Base-by-base conservation (phyloP, 768 basidiomycete genomes). In the Termitomyces sp. region DNA sequence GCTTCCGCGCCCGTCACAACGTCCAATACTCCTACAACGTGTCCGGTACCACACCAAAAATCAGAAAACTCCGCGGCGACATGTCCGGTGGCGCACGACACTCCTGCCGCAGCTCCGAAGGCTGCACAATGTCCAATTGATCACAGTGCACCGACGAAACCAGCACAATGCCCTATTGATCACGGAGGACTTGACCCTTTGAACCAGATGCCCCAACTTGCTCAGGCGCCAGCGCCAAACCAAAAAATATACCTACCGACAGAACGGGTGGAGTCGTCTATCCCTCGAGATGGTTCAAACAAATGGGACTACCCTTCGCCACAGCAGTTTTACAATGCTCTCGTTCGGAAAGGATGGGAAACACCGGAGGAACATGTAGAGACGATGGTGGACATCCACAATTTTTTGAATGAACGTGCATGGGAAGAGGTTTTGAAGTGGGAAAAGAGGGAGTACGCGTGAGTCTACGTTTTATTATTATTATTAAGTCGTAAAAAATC, bases 321-420 rank as follows among this genome's bases (percentile, higher is more conserved):
- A 10, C 96, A 98, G 71, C 95, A 98, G 70, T 98, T 98, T 68
- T 95, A 98, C 71, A 98, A 98, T 71, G 96, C 96, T 0, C 80
- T 99, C 14, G 92, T 92, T 10, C 77, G 94, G 60, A 99, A 99
- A 69, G 97, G 97, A 2, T 94, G 91, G 90, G 94, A 96, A 72
- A 96, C 97, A 2, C 94, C 94, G 0, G 94, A 95, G 71, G 93
- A 98, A 64, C 89, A 94, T 71, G 83, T 98, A 46, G 95, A 94
- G 69, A 92, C 87, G 26, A 97, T 99, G 92, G 97, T 99, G 44
- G 87, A 94, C 59, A 98, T 98, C 36, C 97, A 99, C 69, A 99
- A 99, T 70, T 98, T 95, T 64, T 70, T 99, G 71, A 98, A 99
- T 66, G 97, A 99, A 74, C 80, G 87, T 69, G 97, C 97, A 18